Conservation (phyloP, 2,329 filamentous ascomycete species). For the Talaromyces funiculosus region DNA sequence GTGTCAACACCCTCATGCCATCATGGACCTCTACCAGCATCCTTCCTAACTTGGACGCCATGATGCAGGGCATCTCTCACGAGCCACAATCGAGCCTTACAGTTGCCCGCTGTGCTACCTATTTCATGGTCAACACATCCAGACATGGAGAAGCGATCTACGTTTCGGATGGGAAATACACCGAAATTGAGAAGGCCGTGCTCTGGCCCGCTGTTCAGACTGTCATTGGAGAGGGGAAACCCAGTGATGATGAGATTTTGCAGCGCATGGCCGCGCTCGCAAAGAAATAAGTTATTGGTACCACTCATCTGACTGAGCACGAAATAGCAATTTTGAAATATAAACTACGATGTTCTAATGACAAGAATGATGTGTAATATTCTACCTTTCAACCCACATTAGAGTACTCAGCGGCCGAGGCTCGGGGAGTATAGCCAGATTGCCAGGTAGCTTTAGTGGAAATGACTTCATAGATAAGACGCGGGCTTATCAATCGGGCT, state of each 20-base stretch:
- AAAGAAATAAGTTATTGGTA: too few species aligned
- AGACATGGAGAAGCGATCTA: slow-evolving; percentile 52
- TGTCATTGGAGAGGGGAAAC: not conserved
- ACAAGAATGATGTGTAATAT: not conserved
- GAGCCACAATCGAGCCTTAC: slow-evolving; percentile 42
- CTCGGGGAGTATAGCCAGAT: too few species aligned
- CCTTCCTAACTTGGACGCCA: slow-evolving; percentile 27
- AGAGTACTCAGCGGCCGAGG: not conserved
- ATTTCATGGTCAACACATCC: slow-evolving; percentile 46
- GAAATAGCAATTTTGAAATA: not conserved
- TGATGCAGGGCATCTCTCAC: slow-evolving; percentile 13
- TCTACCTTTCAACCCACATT: not conserved
- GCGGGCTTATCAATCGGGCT: not conserved
- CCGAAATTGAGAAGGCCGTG: slow-evolving; percentile 49
- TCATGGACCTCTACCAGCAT: slow-evolving; percentile 52
- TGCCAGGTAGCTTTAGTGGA: not conserved
- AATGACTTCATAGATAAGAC: not conserved
- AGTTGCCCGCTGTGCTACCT: slow-evolving; percentile 46
- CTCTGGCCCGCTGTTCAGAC: not conserved
- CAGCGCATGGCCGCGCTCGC: not conserved
- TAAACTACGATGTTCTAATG: not conserved
- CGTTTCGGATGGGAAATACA: slow-evolving; percentile 44
- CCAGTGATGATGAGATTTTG: slow-evolving; percentile 8
- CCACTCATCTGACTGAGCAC: too few species aligned
- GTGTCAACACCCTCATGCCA: slow-evolving; percentile 53